Conservation (phyloP, 1,284 basidiomycete species). For the Cerrena zonata region DNA sequence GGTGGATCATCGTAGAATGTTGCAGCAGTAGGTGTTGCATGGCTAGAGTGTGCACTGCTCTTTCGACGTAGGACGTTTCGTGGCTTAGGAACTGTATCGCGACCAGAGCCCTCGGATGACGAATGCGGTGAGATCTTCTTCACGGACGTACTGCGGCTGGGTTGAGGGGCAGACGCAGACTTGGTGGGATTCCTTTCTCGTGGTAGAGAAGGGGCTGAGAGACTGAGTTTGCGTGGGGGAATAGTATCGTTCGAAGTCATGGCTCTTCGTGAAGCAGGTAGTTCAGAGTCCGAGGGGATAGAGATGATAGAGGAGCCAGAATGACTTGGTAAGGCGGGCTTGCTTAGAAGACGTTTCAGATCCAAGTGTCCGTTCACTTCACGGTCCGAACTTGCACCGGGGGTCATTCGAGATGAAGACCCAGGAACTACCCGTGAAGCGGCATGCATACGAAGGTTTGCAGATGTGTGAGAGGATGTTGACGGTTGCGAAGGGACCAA, state of each 20-base stretch:
- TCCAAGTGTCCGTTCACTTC: constrained; percentile 29
- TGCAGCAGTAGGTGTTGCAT: constrained; percentile 18
- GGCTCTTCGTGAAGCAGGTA: constrained; percentile 10
- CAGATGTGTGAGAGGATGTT: background rate
- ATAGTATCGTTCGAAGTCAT: background rate
- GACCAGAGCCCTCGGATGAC: constrained; percentile 10
- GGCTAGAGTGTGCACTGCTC: constrained; percentile 32
- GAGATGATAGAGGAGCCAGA: constrained; percentile 27
- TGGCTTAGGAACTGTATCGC: constrained; percentile 19
- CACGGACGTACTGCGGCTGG: background rate
- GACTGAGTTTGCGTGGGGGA: background rate
- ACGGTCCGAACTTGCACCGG: constrained; percentile 23
- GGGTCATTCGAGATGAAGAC: constrained; percentile 21
- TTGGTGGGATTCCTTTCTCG: background rate
- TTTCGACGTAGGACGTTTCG: constrained; percentile 45
- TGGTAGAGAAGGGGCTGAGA: background rate
- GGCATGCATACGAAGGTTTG: constrained; percentile 11
- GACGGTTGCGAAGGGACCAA: constrained; percentile 1
- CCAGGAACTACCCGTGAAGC: constrained; percentile 11
- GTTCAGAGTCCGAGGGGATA: constrained; percentile 30
- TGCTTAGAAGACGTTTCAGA: constrained; percentile 36
- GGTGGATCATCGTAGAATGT: constrained; percentile 12
- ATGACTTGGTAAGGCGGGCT: constrained; percentile 28
- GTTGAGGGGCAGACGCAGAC: background rate
- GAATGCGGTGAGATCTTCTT: background rate